These are phyloP conservation scores for Hypoxylon sp. DNA, from an alignment of 2,329 filamentous ascomycete genomes.

Conservation along the genomic window DNA sequence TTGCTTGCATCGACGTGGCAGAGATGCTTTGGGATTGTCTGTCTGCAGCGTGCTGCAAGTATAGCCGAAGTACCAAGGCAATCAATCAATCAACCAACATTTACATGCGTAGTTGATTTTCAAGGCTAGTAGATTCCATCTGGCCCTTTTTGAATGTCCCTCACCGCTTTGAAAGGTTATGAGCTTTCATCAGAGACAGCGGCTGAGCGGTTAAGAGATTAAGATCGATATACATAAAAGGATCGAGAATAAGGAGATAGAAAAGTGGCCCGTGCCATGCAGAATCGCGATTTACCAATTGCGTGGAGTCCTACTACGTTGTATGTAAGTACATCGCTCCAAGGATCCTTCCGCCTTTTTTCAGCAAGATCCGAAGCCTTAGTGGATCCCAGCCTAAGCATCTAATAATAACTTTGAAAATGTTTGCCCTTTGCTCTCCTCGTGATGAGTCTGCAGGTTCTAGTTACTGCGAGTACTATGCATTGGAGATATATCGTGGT, in stretches of 20 bases:
- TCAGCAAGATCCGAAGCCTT: constrained; percentile 32
- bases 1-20: constrained; percentile 33
- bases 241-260: neutral
- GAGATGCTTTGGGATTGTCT: constrained; percentile 1
- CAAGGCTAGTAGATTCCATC: neutral
- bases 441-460: constrained; percentile 13
- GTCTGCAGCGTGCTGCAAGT: constrained; percentile 1
- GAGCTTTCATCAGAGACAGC: neutral
- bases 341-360: constrained; percentile 14
- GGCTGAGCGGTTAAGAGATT: neutral
- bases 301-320: constrained; percentile 16
- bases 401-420: constrained; percentile 31
- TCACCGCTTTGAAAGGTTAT: neutral
- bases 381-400: constrained; percentile 30
- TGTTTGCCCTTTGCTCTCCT: constrained; percentile 1
- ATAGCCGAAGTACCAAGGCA: neutral
- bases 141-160: neutral
- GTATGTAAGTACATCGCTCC: constrained; percentile 26
- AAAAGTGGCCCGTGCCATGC: constrained; percentile 15
- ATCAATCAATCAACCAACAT: neutral
- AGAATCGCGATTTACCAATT: constrained; percentile 31
- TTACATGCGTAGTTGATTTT: neutral
- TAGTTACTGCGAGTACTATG: constrained; percentile 9
- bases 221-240: neutral
- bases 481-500: constrained; percentile 8